Conservation (phyloP, 2,329 filamentous ascomycete species). For the Fusarium luffae region DNA sequence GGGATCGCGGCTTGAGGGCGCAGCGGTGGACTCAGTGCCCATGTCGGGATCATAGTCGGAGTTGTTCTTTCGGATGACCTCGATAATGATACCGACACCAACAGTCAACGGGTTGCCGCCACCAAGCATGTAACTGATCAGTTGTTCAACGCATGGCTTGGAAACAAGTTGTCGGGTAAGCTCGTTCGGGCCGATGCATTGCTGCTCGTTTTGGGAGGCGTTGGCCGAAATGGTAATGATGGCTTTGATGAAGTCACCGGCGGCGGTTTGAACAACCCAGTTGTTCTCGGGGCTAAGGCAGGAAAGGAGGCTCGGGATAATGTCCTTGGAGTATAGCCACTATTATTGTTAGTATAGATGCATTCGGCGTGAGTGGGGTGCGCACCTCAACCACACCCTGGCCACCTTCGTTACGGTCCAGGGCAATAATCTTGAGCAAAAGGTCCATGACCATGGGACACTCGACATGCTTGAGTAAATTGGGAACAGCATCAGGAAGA, state of each 20-base stretch:
- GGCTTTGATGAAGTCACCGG: slow-evolving; percentile 96
- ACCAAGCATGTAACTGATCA: slow-evolving; percentile 92
- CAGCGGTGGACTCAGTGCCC: slow-evolving; percentile 79
- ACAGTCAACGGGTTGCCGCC: slow-evolving; percentile 96
- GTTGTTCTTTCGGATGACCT: slow-evolving; percentile 99
- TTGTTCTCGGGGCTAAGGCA: slow-evolving; percentile 87
- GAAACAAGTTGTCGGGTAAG: slow-evolving; percentile 95
- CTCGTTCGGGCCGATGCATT: slow-evolving; percentile 98
- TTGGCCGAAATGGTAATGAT: slow-evolving; percentile 99
- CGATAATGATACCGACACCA: slow-evolving; percentile 96
- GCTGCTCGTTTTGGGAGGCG: slow-evolving; percentile 96
- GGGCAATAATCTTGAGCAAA: slow-evolving; percentile 93
- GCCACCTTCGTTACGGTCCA: slow-evolving; percentile 91
- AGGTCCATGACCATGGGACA: slow-evolving; percentile 99
- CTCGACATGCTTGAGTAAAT: slow-evolving; percentile 93
- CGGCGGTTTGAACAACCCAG: slow-evolving; percentile 93
- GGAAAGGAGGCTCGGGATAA: slow-evolving; percentile 87
- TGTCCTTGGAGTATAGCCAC: slow-evolving; percentile 91
- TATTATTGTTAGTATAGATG: slow-evolving; percentile 51
- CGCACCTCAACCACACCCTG: slow-evolving; percentile 91
- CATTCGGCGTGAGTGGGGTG: slow-evolving; percentile 3
- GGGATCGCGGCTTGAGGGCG: slow-evolving; percentile 87
- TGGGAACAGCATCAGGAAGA: slow-evolving; percentile 81
- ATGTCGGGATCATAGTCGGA: slow-evolving; percentile 98
- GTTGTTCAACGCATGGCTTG: slow-evolving; percentile 79